phyloP scores from a whole-genome alignment of 2,329 filamentous ascomycete species.

The Fusarium oxysporum region DNA sequence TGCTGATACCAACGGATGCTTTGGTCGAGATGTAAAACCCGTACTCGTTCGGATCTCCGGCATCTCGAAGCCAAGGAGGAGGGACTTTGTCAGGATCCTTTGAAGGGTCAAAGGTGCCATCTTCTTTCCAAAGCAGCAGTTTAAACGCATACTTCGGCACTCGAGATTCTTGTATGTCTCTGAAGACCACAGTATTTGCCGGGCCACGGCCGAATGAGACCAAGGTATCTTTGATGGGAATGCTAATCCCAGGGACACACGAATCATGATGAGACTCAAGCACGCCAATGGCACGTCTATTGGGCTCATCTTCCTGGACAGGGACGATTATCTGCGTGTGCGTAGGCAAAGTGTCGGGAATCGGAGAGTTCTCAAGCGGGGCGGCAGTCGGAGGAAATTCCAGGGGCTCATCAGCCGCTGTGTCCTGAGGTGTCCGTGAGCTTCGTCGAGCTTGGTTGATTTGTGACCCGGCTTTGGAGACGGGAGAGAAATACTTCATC shows the following conservation, averaged over 20 bases:
- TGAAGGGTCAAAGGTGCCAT: slow-evolving; percentile 71
- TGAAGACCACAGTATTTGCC: slow-evolving; percentile 76
- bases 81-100: slow-evolving; percentile 66
- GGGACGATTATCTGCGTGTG: slow-evolving; percentile 54
- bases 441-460: slow-evolving; percentile 11
- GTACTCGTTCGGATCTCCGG: slow-evolving; percentile 64
- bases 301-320: slow-evolving; percentile 46
- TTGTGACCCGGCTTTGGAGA: slow-evolving; percentile 35
- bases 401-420: slow-evolving; percentile 42
- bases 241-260: slow-evolving; percentile 68
- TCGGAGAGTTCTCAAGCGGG: slow-evolving; percentile 42
- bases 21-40: slow-evolving; percentile 84
- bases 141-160: slow-evolving; percentile 87
- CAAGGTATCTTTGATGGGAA: slow-evolving; percentile 74
- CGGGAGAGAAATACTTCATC: slow-evolving; percentile 69
- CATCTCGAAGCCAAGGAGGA: slow-evolving; percentile 55
- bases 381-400: slow-evolving; percentile 50
- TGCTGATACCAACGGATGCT: slow-evolving; percentile 77
- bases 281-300: slow-evolving; percentile 68
- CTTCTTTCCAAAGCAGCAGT: slow-evolving; percentile 78
- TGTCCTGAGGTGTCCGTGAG: slow-evolving; percentile 31
- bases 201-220: slow-evolving; percentile 82
- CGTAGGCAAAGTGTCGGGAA: slow-evolving; percentile 53
- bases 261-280: slow-evolving; percentile 76
- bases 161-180: slow-evolving; percentile 71